Evolutionary conservation across 164 flowering plant genomes (phyloP).

Genomic region (Stephania cephalantha): DNA sequence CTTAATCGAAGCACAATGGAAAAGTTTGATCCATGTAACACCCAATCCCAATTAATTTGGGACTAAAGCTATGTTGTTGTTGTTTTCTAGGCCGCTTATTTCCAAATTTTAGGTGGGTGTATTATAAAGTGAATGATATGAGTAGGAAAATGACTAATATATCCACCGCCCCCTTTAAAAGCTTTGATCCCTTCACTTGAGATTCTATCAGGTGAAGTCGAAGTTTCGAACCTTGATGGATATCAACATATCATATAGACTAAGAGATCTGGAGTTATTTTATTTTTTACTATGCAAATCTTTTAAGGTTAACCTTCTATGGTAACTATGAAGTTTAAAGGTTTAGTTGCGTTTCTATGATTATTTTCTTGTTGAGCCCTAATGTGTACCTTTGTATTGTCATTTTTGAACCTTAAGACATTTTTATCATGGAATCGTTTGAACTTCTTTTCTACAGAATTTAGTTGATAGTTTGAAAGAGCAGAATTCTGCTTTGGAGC

Average conservation of each 20-base stretch:
- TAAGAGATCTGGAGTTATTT: background rate
- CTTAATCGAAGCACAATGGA: too few relatives aligned
- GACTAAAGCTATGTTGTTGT: too few relatives aligned
- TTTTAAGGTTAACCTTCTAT: background rate
- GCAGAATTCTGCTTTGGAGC: slow-evolving; percentile 53
- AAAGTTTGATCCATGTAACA: too few relatives aligned
- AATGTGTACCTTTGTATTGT: background rate
- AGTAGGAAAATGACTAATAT: too few relatives aligned
- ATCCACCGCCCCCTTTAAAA: too few relatives aligned
- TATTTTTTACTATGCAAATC: background rate
- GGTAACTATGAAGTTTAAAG: background rate
- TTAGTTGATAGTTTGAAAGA: slow-evolving; percentile 53
- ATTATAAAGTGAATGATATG: too few relatives aligned
- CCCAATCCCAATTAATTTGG: too few relatives aligned
- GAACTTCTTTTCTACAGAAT: slow-evolving; percentile 34
- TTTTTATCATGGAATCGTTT: background rate
- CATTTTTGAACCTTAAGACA: background rate
- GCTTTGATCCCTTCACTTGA: too few relatives aligned
- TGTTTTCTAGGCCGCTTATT: too few relatives aligned
- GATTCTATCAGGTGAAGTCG: too few relatives aligned
- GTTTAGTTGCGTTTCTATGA: background rate
- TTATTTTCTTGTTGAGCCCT: background rate
- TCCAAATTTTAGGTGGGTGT: too few relatives aligned
- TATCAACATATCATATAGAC: background rate
- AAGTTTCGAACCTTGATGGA: too few relatives aligned